Conservation (phyloP, 2,329 filamentous ascomycete genomes). For the Fusarium begoniae region DNA sequence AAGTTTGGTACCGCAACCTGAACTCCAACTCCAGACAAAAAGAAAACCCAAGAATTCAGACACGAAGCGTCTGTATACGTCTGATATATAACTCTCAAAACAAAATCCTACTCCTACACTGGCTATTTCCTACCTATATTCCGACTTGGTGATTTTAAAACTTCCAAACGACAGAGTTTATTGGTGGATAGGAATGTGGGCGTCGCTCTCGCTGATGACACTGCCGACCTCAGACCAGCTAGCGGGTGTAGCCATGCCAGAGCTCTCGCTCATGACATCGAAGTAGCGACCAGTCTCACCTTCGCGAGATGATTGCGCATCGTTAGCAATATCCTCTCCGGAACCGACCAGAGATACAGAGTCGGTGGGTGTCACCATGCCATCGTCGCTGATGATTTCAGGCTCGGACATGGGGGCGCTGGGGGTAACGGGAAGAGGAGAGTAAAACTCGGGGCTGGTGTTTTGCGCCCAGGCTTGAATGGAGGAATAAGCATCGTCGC, state of each 20-base stretch:
- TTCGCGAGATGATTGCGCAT: conserved; percentile 50
- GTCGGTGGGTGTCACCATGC: conserved; percentile 67
- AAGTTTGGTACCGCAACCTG: conserved; percentile 24
- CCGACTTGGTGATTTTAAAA: neutral
- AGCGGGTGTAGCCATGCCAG: conserved; percentile 66
- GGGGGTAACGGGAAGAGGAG: conserved; percentile 64
- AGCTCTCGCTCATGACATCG: conserved; percentile 68
- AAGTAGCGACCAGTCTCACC: conserved; percentile 53
- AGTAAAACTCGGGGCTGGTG: conserved; percentile 66
- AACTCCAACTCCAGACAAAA: conserved; percentile 31
- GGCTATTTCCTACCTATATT: neutral
- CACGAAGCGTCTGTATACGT: neutral
- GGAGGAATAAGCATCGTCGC: conserved; percentile 62
- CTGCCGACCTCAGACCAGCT: conserved; percentile 74
- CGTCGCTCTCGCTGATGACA: conserved; percentile 66
- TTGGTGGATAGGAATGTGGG: conserved; percentile 45
- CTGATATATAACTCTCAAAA: conserved; percentile 11
- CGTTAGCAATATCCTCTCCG: conserved; percentile 57
- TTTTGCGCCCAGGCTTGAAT: conserved; percentile 73
- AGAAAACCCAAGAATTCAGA: neutral
- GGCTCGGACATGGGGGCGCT: conserved; percentile 60
- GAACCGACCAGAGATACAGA: conserved; percentile 64
- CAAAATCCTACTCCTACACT: neutral
- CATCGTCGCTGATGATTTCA: conserved; percentile 59
- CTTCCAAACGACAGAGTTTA: conserved; percentile 13